phyloP scores from a whole-genome alignment of 2,329 filamentous ascomycete species.

The Tricladium varicosporioides region DNA sequence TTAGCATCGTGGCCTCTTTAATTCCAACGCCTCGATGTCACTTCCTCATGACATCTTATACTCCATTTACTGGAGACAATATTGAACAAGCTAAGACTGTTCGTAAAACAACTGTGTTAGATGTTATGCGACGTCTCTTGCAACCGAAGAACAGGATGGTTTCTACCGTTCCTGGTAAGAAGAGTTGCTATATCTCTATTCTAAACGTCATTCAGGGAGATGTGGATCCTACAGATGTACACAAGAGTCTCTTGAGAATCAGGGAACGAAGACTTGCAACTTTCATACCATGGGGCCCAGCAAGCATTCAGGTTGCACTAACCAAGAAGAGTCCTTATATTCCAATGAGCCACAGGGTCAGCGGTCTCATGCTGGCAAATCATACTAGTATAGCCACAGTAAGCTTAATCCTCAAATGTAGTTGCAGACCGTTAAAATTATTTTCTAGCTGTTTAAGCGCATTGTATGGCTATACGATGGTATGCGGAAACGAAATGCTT shows the following conservation, averaged over 20 bases:
- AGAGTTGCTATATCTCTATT: conserved; percentile 98
- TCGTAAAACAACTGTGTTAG: conserved; percentile 94
- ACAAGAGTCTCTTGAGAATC: conserved; percentile 96
- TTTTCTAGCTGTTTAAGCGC: conserved; percentile 75
- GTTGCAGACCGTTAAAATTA: not conserved
- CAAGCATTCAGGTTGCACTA: conserved; percentile 93
- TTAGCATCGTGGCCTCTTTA: conserved; percentile 91
- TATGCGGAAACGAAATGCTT: conserved; percentile 94
- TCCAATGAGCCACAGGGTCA: conserved; percentile 89
- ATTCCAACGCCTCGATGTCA: conserved; percentile 96
- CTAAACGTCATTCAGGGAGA: conserved; percentile 99
- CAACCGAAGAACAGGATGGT: conserved; percentile 99
- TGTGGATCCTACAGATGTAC: conserved; percentile 95
- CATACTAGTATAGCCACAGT: conserved; percentile 94
- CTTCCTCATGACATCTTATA: conserved; percentile 98
- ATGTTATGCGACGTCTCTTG: conserved; percentile 92
- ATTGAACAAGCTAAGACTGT: conserved; percentile 97
- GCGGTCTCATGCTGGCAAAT: conserved; percentile 95
- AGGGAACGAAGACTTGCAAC: conserved; percentile 89
- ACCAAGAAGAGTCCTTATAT: conserved; percentile 97
- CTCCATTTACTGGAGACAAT: conserved; percentile 93
- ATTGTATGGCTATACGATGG: conserved; percentile 91
- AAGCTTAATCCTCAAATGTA: conserved; percentile 33
- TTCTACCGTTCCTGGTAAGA: conserved; percentile 90
- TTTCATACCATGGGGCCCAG: conserved; percentile 98